A percentile compares a stretch with the other conserved stretches of the same genome.
Evolutionary conservation across 164 flowering plant genomes (phyloP).

Genomic region (Magnolia officinalis): DNA sequence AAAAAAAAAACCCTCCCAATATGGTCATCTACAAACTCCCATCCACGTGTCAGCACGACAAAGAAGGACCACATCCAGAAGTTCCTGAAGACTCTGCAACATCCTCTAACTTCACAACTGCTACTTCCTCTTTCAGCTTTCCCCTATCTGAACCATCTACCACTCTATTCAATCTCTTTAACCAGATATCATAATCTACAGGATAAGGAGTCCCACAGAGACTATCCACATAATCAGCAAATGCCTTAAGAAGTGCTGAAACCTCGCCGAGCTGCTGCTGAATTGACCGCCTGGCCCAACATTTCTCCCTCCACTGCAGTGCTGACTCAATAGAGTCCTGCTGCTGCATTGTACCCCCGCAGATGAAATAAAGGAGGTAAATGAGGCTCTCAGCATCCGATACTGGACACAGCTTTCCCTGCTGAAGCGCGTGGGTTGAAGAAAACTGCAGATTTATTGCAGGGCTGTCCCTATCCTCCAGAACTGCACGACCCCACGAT

Average conservation of each 20-base stretch:
- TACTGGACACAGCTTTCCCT: constrained; percentile 71
- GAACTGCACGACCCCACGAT: constrained; percentile 79
- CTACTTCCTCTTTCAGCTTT: constrained; percentile 37
- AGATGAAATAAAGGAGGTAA: constrained; percentile 55
- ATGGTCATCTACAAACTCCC: neutral
- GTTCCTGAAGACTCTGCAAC: constrained; percentile 57
- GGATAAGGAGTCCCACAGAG: constrained; percentile 88
- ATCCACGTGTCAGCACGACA: constrained; percentile 12
- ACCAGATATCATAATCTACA: constrained; percentile 71
- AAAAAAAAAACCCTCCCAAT: neutral
- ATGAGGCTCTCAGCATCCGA: constrained; percentile 86
- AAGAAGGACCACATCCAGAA: constrained; percentile 32
- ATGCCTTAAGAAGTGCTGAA: constrained; percentile 74
- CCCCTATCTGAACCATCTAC: constrained; percentile 57
- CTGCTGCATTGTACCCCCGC: constrained; percentile 59
- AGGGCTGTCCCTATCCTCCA: constrained; percentile 83
- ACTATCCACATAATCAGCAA: constrained; percentile 84
- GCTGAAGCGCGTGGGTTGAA: constrained; percentile 78
- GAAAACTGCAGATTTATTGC: constrained; percentile 72
- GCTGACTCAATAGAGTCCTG: constrained; percentile 82
- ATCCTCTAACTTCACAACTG: constrained; percentile 36
- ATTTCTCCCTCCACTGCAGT: constrained; percentile 71
- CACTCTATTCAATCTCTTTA: constrained; percentile 52
- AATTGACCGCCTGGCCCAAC: constrained; percentile 64
- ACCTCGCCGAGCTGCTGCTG: constrained; percentile 81